A percentile compares a stretch with the other conserved stretches of the same genome.
These are phyloP conservation scores for Haplosporangium sp. DNA, from an alignment of 371 early-diverging fungal species.

Conservation along the genomic window DNA sequence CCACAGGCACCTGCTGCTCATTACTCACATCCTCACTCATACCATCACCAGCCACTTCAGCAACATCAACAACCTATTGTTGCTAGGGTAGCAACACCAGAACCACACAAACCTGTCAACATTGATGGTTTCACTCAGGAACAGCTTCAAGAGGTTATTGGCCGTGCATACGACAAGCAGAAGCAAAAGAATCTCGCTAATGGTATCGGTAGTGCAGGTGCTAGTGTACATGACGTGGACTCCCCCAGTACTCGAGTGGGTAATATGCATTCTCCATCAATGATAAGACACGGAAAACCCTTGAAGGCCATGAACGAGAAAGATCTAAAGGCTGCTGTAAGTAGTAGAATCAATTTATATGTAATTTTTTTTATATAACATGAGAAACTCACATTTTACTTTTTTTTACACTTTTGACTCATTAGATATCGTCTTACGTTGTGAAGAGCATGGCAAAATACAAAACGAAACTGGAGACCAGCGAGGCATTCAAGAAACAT, in stretches of 20 bases:
- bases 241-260: conserved; percentile 46
- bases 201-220: conserved; percentile 29
- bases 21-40: conserved; percentile 2
- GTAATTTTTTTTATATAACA: neutral
- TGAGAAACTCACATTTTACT: neutral
- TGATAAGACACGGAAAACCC: conserved; percentile 17
- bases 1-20: conserved; percentile 17
- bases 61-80: neutral
- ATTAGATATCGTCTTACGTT: conserved; percentile 68
- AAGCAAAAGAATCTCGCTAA: conserved; percentile 48
- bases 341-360: neutral
- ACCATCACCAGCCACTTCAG: conserved; percentile 3
- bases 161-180: conserved; percentile 60
- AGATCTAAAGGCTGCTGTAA: conserved; percentile 62
- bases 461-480: conserved; percentile 65
- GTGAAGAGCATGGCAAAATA: conserved; percentile 74
- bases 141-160: conserved; percentile 64
- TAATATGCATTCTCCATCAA: conserved; percentile 26
- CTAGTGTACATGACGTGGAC: conserved; percentile 59
- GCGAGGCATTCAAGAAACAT: conserved; percentile 74
- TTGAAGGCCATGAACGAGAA: conserved; percentile 60
- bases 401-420: neutral
- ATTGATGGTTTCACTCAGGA: conserved; percentile 62
- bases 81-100: conserved; percentile 27
- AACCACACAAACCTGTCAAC: conserved; percentile 55